Percentiles rank a stretch among this genome's conserved stretches.
Conservation (phyloP, 2,329 filamentous ascomycete genomes). For the Alternaria triticina region DNA sequence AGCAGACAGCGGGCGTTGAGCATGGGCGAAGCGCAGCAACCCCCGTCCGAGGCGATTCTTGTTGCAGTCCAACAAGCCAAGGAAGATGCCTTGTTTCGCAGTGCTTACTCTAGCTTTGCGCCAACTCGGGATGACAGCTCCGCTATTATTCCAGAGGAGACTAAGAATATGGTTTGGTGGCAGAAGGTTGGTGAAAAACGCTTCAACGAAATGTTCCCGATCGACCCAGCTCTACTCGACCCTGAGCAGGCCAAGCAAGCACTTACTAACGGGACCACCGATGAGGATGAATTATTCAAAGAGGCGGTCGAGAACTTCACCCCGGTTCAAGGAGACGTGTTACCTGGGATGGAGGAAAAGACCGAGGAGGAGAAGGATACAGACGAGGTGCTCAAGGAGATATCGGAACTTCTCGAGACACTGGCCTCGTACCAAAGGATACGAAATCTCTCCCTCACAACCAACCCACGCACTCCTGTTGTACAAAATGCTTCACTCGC, state of each 20-base stretch:
- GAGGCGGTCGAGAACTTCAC: slow-evolving; percentile 48
- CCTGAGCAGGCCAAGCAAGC: slow-evolving; percentile 48
- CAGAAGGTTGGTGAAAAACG: slow-evolving; percentile 70
- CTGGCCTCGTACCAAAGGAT: slow-evolving; percentile 80
- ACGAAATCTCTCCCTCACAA: slow-evolving; percentile 72
- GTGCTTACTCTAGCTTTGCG: slow-evolving; percentile 81
- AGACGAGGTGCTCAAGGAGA: slow-evolving; percentile 74
- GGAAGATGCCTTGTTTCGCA: slow-evolving; percentile 76
- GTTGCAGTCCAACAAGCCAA: slow-evolving; percentile 63
- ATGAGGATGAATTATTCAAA: slow-evolving; percentile 47
- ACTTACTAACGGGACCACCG: slow-evolving; percentile 42
- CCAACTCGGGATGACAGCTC: slow-evolving; percentile 76
- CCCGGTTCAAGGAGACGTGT: slow-evolving; percentile 32
- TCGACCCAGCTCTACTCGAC: slow-evolving; percentile 52
- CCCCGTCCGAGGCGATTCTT: slow-evolving; percentile 47
- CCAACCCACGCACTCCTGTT: slow-evolving; percentile 68
- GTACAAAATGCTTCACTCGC: slow-evolving; percentile 71
- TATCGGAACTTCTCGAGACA: slow-evolving; percentile 78
- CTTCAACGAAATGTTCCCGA: slow-evolving; percentile 69
- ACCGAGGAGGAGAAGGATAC: slow-evolving; percentile 64
- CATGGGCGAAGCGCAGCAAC: slow-evolving; percentile 65
- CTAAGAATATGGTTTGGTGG: slow-evolving; percentile 77
- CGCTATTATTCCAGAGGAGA: slow-evolving; percentile 71
- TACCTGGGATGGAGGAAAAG: slow-evolving; percentile 37
- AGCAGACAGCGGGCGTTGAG: slow-evolving; percentile 76